phyloP scores from a whole-genome alignment of 495 filamentous ascomycete genomes.

The Oleoguttula mirabilis region DNA sequence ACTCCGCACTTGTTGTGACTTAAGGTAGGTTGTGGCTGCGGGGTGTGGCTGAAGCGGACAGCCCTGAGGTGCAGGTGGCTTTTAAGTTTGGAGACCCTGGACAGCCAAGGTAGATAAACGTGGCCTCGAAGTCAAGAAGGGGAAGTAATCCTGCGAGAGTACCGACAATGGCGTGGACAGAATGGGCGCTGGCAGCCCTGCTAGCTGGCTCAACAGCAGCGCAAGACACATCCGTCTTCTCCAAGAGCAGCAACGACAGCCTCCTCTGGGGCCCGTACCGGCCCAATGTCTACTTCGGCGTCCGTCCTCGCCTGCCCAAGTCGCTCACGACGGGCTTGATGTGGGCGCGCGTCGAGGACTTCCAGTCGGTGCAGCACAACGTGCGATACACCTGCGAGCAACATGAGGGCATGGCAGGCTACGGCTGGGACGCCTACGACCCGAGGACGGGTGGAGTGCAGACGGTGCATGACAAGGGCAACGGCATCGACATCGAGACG shows the following conservation, averaged over 20 bases:
- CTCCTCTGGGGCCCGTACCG: slow-evolving; percentile 95
- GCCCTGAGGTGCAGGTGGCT: too few relatives aligned
- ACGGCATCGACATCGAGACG: slow-evolving; percentile 79
- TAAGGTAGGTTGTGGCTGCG: too few relatives aligned
- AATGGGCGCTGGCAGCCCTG: neutral
- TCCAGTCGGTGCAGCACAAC: slow-evolving; percentile 59
- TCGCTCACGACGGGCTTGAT: slow-evolving; percentile 74
- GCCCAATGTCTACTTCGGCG: slow-evolving; percentile 91
- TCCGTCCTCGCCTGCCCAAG: slow-evolving; percentile 75
- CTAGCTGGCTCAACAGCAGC: neutral
- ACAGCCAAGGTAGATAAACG: too few relatives aligned
- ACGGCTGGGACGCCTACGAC: slow-evolving; percentile 97
- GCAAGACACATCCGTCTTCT: slow-evolving; percentile 6
- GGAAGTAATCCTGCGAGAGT: too few relatives aligned
- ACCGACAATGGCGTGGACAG: slow-evolving; percentile 8
- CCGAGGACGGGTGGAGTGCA: slow-evolving; percentile 73
- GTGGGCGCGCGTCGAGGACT: slow-evolving; percentile 83
- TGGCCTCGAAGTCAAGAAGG: too few relatives aligned
- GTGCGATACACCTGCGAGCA: slow-evolving; percentile 95
- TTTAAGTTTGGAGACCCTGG: too few relatives aligned
- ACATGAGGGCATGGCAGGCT: slow-evolving; percentile 84
- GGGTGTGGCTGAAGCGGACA: too few relatives aligned
- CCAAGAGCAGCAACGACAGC: slow-evolving; percentile 9
- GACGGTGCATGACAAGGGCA: slow-evolving; percentile 78
- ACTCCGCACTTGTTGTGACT: too few relatives aligned